Conservation (phyloP, 2,329 filamentous ascomycete genomes). For the Gnomoniopsis smithogilvyi region DNA sequence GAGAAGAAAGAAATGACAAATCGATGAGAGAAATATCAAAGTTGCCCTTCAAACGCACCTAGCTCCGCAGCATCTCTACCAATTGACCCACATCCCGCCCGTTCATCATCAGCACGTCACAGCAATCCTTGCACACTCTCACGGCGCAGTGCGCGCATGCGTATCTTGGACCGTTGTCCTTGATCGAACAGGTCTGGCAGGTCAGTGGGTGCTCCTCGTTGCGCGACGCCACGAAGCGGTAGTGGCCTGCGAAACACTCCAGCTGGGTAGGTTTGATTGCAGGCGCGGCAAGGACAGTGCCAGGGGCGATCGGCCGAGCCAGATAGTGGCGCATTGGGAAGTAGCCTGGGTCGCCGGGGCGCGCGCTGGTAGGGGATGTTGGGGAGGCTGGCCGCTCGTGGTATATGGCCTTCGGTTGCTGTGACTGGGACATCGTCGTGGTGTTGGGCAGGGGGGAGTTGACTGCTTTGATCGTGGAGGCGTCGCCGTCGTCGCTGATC, state of each 20-base stretch:
- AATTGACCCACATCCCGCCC: constrained; percentile 41
- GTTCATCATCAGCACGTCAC: constrained; percentile 36
- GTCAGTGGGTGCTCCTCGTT: constrained; percentile 50
- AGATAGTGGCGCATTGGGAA: constrained; percentile 26
- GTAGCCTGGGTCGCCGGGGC: constrained; percentile 24
- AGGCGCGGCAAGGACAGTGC: constrained; percentile 37
- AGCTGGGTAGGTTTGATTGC: constrained; percentile 39
- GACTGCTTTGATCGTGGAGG: constrained; percentile 5
- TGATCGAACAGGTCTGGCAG: constrained; percentile 50
- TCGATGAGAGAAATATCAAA: neutral
- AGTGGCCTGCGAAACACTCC: constrained; percentile 46
- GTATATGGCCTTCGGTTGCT: neutral
- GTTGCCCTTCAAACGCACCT: neutral
- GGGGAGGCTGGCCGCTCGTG: neutral
- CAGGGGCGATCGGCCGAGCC: constrained; percentile 26
- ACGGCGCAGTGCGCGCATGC: constrained; percentile 49
- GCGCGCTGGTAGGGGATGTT: constrained; percentile 20
- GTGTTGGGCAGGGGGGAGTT: neutral
- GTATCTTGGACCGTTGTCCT: constrained; percentile 42
- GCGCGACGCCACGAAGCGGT: constrained; percentile 42
- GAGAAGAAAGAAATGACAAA: neutral
- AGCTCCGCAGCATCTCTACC: constrained; percentile 25
- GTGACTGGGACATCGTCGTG: neutral
- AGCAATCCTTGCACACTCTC: constrained; percentile 49
- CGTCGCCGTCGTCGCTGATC: constrained; percentile 4